Evolutionary conservation across 176 grass and related monocot species (phyloP), one percentile per base, ranked within the genome.

Genomic region (Paspalum notatum): DNA sequence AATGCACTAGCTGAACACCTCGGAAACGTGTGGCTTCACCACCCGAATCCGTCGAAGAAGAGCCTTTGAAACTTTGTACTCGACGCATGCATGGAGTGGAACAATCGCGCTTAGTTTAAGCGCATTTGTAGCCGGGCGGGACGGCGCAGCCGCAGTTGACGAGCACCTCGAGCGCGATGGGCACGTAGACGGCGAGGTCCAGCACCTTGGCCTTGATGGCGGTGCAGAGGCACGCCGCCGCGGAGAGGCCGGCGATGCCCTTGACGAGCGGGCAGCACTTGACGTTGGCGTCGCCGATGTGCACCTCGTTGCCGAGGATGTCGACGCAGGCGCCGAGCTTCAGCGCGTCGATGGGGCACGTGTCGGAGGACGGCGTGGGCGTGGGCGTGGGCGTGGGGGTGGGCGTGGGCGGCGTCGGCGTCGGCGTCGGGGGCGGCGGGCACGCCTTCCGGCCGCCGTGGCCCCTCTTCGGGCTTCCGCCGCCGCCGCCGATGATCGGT

Each of bases 141-240:
- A 78, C 62, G 49, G 73, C 59, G 72, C 88, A 87, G 17, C 91
- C 91, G 81, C 91, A 93, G 81, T 80, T 82, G 77, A 90, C 8
- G 75, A 93, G 84, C 53, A 93, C 61, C 62, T 47, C 32, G 66
- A 93, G 76, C 50, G 87, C 91, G 65, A 93, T 74, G 9, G 91
- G 91, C 47, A 90, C 66, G 76, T 82, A 84, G 22, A 87, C 12
- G 39, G 64, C 74, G 80, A 87, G 32, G 81, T 90, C 72, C 17
- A 93, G 77, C 76, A 93, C 45, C 84, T 87, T 90, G 45, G 66
- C 91, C 80, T 93, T 93, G 77, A 93, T 87, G 39, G 91, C 82
- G n/a, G 91, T 93, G 84, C 91, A 93, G 16, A 93, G 76, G 76
- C 91, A 93, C 25, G 73, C 87, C 18, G 87, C 87, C 6, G 84